Evolutionary conservation across 768 basidiomycete species (phyloP), one percentile per base, ranked within the genome.

Genomic region (Xerocomellus amylosporus): DNA sequence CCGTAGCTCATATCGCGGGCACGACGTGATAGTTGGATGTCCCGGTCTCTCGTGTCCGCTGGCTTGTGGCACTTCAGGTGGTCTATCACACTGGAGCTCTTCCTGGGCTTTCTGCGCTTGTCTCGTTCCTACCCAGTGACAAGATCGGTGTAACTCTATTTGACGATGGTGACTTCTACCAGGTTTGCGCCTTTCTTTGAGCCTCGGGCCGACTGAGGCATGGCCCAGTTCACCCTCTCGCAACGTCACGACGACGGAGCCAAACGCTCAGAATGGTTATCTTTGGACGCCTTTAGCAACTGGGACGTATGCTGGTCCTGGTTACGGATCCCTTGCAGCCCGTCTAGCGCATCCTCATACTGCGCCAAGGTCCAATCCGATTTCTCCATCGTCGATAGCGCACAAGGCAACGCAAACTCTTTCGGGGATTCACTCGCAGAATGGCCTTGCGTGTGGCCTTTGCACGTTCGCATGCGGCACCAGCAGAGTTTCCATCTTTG

Each of bases 311-410:
- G 10, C 45, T 3, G 63, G 73, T 47, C 60, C 69, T 2, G 75
- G 75, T 12, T 79, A 79, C 36, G 73, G 72, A 38, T 47, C 65
- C 2, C 52, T 17, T 79, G 77, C 48, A 58, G 67, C 37, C 58
- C 69, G 1, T 41, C 52, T 8, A 59, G 63, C 53, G 33, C 41
- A 8, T 69, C 71, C 1, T 33, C 56, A 2, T 56, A 62, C 20
- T 71, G 70, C 46, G 34, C 56, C 44, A 14, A 31, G 19, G 64
- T 73, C n/a, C 59, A 61, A 15, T 57, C 60, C 8, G 59, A 70
- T 20, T 76, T 75, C 51, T 14, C 64, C 17, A 28, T 54, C 8
- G 58, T 73, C 15, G 68, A 73, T n/a, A 7, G 58, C 24, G 55
- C 24, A 19, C 55, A 55, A 8, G 46, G 47, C 0, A 15, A 28